Base-by-base conservation (phyloP, 345 rosid species). In the Mangifera indica region DNA sequence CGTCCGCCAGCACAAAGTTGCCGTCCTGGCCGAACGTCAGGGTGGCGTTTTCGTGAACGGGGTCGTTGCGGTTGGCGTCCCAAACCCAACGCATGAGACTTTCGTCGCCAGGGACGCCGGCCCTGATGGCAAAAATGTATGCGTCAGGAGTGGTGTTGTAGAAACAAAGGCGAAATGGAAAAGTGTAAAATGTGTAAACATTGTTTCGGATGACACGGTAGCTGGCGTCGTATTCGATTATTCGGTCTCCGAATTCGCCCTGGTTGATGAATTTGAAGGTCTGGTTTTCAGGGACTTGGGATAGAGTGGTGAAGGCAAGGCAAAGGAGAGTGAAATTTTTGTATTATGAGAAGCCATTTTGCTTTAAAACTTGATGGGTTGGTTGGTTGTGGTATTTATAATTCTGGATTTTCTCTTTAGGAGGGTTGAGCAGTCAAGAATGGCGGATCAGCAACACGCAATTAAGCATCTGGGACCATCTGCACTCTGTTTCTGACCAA, bases 11-110 rank as follows among this genome's bases (percentile, higher is more conserved):
- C 46, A 81, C 69, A 5, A 83, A 74, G 51, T 83, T 83, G 2
- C 84, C 86, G 9, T 83, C 74, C 9, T 46, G 18, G 2, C 79
- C 71, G 8, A 78, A 78, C 8, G 73, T 59, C 8, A 83, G 69
- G 5, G 84, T 78, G 53, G 82, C 76, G 12, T 76, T 74, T 34
- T 81, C 81, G 0, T 57, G 56, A 17, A 83, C 82, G 3, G 81
- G 82, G 18, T 71, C 24, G 22, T 76, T 66, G 1, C 77, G 79
- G 54, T 80, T 80, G 40, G 83, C 83, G 13, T 82, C 86, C 86
- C 83, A 76, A 1, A 78, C 80, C 74, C 78, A 76, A 7, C 79
- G 67, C 70, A 64, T 71, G 0, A 67, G 46, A 4, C 74, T 54
- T 10, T 72, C 74, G 8, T 68, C 80, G 3, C 40, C 29, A 8